Base-by-base conservation (phyloP, 78 protist genomes). In the slime mould (Dictyostelium discoideum) region DNA sequence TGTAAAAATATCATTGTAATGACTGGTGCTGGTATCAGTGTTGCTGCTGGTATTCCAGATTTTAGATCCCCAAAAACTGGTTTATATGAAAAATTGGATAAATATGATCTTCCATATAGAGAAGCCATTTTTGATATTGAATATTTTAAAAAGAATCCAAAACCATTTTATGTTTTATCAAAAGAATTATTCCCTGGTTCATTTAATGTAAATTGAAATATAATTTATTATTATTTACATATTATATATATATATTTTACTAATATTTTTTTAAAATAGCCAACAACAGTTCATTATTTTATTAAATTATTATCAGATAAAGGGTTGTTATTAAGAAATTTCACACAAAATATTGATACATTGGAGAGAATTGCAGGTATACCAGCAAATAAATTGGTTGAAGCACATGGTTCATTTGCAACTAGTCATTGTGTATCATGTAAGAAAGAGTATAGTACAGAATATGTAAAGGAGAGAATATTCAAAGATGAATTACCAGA, bases 261-360 rank as follows among this genome's bases (percentile, higher is more conserved):
- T 46, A 46, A 46, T 44, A 16, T 46, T 44, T 11, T 20, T 42
- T 26, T 9, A 20, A 29, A 57, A 26, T 29, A 85, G 77, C 99
- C 99, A 26, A 97, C 99, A 13, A 9, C 29, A 0, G 85, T 84
- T 29, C 99, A 98, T 86, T 37, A 93, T 48, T 97, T 98, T 90
- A 57, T 98, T 42, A 20, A 60, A 74, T n/a, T 93, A 65, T 88
- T 98, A 22, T 63, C 83, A 1, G 96, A 98, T 22, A 69, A 83
- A 54, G 96, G 97, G 5, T 18, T 93, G 48, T 92, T 98, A 63
- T 86, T 83, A 42, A 85, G 98, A 24, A 63, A 79, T 50, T 98
- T 96, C 94, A 96, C 99, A 63, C 99, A 98, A 86, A 98, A 98
- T 89, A 97, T 98, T 32, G 99, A 98, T 69, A 82, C 93, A 57